phyloP scores from a whole-genome alignment of 495 filamentous ascomycete species.

The Lepraria neglecta region DNA sequence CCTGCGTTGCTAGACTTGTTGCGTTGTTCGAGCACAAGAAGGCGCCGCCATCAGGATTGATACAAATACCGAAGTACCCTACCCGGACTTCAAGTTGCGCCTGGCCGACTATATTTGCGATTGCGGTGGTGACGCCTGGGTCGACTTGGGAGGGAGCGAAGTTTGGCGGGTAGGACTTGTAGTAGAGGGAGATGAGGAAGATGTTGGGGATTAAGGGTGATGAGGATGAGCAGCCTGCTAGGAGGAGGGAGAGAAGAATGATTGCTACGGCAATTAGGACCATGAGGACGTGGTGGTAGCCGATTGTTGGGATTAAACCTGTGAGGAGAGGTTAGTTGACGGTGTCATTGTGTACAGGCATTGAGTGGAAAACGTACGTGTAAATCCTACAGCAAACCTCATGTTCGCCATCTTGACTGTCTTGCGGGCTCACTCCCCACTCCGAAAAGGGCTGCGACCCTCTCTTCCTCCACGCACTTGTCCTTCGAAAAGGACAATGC shows the following conservation, averaged over 20 bases:
- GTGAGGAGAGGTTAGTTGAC: constrained; percentile 9
- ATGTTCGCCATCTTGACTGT: constrained; percentile 31
- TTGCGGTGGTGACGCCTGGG: constrained; percentile 66
- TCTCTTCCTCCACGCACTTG: constrained; percentile 17
- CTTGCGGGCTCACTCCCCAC: constrained; percentile 9
- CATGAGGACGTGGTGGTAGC: constrained; percentile 99
- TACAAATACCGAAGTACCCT: constrained; percentile 66
- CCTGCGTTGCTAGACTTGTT: constrained; percentile 55
- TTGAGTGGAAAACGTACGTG: constrained; percentile 21
- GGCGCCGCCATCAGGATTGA: constrained; percentile 55
- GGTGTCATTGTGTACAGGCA: not conserved
- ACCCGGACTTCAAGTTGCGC: constrained; percentile 63
- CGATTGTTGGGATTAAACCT: constrained; percentile 91
- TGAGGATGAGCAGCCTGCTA: constrained; percentile 64
- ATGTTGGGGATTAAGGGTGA: constrained; percentile 62
- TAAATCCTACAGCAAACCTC: constrained; percentile 30
- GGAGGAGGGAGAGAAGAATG: constrained; percentile 74
- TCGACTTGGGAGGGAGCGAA: constrained; percentile 72
- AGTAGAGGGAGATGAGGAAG: constrained; percentile 67
- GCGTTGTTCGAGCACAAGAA: constrained; percentile 65
- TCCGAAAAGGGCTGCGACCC: not conserved
- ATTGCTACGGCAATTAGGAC: constrained; percentile 90
- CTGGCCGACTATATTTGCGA: constrained; percentile 57
- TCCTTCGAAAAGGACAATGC: constrained; percentile 28
- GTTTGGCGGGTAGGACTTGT: constrained; percentile 54